A percentile compares a stretch with the other conserved stretches of the same genome.
Evolutionary conservation across 2,329 filamentous ascomycete species (phyloP).

Genomic region (Alternaria ventricosa): DNA sequence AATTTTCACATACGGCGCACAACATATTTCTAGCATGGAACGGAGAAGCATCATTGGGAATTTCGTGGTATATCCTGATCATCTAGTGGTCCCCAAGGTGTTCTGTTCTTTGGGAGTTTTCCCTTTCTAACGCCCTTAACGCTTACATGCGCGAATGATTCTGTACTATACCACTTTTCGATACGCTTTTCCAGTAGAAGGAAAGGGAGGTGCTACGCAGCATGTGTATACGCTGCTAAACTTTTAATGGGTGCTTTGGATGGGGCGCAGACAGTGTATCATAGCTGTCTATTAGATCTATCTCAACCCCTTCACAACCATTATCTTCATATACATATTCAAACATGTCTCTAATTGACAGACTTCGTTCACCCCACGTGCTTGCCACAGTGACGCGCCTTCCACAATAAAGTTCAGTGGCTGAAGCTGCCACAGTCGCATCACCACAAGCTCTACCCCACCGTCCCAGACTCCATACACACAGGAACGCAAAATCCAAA

Average conservation of each 20-base stretch:
- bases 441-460: not conserved
- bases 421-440: conserved; percentile 4
- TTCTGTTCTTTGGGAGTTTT: not conserved
- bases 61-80: not conserved
- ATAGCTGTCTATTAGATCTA: conserved; percentile 1
- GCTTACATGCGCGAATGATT: conserved; percentile 22
- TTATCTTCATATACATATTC: not conserved
- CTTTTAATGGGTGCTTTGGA: not conserved
- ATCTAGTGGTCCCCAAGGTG: not conserved
- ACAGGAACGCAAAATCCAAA: not conserved
- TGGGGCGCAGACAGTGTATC: not conserved
- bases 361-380: not conserved
- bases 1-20: conserved; percentile 7
- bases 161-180: conserved; percentile 24
- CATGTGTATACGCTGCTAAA: not conserved
- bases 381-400: not conserved
- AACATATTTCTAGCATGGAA: conserved; percentile 14
- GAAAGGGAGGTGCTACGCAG: not conserved
- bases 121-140: conserved; percentile 12
- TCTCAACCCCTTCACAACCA: not conserved
- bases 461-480: not conserved
- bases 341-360: not conserved
- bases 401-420: not conserved
- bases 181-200: conserved; percentile 1
- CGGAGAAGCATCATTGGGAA: conserved; percentile 10